Conservation (phyloP, 2,329 filamentous ascomycete species). For the Lasiodiplodia sp. region DNA sequence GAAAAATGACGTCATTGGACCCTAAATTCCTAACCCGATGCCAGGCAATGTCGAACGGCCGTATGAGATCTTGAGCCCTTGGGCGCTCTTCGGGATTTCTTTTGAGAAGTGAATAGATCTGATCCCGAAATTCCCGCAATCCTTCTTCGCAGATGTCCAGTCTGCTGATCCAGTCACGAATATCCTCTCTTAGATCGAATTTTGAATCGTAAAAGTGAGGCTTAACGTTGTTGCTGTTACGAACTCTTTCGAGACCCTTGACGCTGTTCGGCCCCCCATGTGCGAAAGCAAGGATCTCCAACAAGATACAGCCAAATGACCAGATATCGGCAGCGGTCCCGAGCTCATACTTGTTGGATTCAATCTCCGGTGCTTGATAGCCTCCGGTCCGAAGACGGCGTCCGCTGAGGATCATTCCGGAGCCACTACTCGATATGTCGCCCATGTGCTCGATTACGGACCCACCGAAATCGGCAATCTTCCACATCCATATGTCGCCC, state of each 20-base stretch:
- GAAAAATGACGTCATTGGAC: not conserved
- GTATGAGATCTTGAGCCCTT: not conserved
- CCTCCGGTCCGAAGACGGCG: conserved; percentile 4
- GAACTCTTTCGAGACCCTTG: not conserved
- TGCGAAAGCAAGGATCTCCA: conserved; percentile 3
- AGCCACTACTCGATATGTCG: not conserved
- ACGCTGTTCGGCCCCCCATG: not conserved
- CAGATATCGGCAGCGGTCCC: conserved; percentile 11
- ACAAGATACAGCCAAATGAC: conserved; percentile 7
- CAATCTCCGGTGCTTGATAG: conserved; percentile 13
- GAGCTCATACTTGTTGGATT: not conserved
- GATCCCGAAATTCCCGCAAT: not conserved
- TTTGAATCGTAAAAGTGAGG: conserved; percentile 2
- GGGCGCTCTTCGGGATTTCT: not conserved
- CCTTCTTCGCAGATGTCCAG: not conserved
- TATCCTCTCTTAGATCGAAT: not conserved
- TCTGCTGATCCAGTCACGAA: not conserved
- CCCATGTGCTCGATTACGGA: conserved; percentile 5
- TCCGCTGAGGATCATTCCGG: not conserved
- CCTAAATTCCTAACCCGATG: not conserved
- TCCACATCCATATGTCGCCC: conserved; percentile 16
- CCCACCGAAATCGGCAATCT: conserved; percentile 18
- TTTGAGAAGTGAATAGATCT: not conserved
- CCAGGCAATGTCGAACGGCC: not conserved
- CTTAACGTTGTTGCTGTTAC: not conserved